A percentile compares a stretch with the other conserved stretches of the same genome.
phyloP scores from a whole-genome alignment of 1,139 yeast genomes.

The Geotrichum aggregatum region DNA sequence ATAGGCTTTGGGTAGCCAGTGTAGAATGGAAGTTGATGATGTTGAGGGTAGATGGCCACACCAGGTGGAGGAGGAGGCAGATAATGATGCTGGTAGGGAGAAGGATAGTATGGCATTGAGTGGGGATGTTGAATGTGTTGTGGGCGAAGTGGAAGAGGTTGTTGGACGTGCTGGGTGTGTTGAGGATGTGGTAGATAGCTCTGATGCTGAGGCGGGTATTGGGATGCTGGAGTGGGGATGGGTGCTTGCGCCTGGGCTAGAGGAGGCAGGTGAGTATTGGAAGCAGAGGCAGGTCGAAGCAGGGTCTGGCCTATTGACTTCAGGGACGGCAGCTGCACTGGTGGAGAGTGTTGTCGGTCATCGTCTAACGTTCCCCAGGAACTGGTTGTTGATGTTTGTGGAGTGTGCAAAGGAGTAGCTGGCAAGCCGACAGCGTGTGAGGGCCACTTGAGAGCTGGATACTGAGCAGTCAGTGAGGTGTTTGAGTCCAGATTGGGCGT shows the following conservation, averaged over 20 bases:
- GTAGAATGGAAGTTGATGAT: neutral
- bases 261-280: slow-evolving; percentile 13
- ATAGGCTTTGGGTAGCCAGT: neutral
- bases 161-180: neutral
- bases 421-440: neutral
- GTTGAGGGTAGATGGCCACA: slow-evolving; percentile 1
- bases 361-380: slow-evolving; percentile 14
- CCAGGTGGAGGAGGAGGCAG: slow-evolving; percentile 1
- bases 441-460: neutral
- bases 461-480: neutral
- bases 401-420: slow-evolving; percentile 15
- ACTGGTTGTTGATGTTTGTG: slow-evolving; percentile 10
- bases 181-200: slow-evolving; percentile 11
- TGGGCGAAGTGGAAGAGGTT: neutral
- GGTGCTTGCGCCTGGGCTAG: slow-evolving; percentile 6
- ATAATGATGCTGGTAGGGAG: neutral
- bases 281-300: slow-evolving; percentile 13
- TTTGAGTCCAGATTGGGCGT: neutral
- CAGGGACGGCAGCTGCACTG: slow-evolving; percentile 6
- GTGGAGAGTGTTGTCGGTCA: slow-evolving; percentile 5
- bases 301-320: slow-evolving; percentile 6
- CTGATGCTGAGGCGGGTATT: neutral
- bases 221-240: neutral
- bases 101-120: neutral
- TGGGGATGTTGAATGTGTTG: neutral